Base-by-base conservation (phyloP, 2,329 filamentous ascomycete genomes). In the Neofusicoccum cordaticola region DNA sequence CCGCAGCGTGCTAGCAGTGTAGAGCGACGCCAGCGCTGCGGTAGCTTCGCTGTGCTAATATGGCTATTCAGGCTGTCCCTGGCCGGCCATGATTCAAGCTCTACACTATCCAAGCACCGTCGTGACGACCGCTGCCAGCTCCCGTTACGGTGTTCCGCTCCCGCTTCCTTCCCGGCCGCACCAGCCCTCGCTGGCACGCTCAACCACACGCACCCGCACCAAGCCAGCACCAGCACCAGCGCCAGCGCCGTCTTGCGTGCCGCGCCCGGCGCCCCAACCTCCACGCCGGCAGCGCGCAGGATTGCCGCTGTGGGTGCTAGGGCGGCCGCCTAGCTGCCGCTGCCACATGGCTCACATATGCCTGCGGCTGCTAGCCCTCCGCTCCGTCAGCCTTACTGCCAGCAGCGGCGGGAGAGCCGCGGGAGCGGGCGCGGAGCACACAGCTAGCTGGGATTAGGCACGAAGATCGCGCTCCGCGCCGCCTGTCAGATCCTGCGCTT, bases 401-500 rank as follows among this genome's bases (percentile, higher is more conserved):
- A 60, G 41, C 56, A 31, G 37, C 19, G 17, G 27, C 47, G 47
- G 27, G 58, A 62, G 45, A 62, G 58, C 58, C 45, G 58, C 58
- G 44, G 42, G 44, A n/a, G 34, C 42, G 44, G 27, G 45, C 58
- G 34, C 35, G 58, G 56, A 60, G 56, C 42, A 60, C 41, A 60
- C 44, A 44, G 58, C 58, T 62, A 62, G 58, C 58, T 62, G 45
- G 58, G 58, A 62, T 62, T 34, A 45, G 44, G 57, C 52, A 37
- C 27, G 56, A 37, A 35, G 56, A 60, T 60, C 41, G 41, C 41
- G 41, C 58, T 31, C 27, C 27, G 27, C 27, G 27, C 27, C 27
- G 58, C 58, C 47, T 62, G 58, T 60, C 56, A 60, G 56, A 60
- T 60, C 56, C 56, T 58, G 53, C 56, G 56, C 56, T 19, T 17